Evolutionary conservation across 1,284 basidiomycete genomes (phyloP).

Genomic region (Pisolithus thermaeus): DNA sequence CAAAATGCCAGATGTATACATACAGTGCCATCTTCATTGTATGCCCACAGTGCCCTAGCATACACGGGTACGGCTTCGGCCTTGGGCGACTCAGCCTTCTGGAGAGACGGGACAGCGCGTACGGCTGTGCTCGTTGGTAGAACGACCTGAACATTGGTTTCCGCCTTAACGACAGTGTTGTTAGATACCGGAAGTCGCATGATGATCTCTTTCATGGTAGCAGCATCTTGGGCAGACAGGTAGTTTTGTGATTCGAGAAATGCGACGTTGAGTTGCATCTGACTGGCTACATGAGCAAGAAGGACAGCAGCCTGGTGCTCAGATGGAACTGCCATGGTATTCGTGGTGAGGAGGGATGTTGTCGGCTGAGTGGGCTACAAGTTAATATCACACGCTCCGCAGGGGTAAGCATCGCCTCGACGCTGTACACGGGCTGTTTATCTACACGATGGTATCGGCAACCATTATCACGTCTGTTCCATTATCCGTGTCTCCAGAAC

Average conservation of each 20-base stretch:
- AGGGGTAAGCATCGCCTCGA: too few relatives aligned
- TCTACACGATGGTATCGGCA: slow-evolving; percentile 1
- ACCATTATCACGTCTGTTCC: slow-evolving; percentile 49
- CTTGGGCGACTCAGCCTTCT: slow-evolving; percentile 13
- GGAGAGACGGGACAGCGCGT: slow-evolving; percentile 17
- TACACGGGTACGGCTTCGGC: slow-evolving; percentile 22
- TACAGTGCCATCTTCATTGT: slow-evolving; percentile 56
- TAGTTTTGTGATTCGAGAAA: slow-evolving; percentile 58
- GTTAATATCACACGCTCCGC: too few relatives aligned
- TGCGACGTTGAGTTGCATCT: slow-evolving; percentile 56
- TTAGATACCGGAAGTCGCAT: slow-evolving; percentile 38
- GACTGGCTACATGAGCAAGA: slow-evolving; percentile 52
- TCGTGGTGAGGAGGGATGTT: background rate
- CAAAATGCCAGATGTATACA: slow-evolving; percentile 6
- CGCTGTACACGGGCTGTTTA: background rate
- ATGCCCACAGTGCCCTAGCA: slow-evolving; percentile 58
- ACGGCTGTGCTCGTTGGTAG: slow-evolving; percentile 1
- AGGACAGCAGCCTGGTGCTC: slow-evolving; percentile 31
- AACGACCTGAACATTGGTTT: slow-evolving; percentile 9
- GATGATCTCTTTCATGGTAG: slow-evolving; percentile 39
- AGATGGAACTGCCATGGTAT: slow-evolving; percentile 17
- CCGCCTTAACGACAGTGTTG: slow-evolving; percentile 8
- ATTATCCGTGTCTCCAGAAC: slow-evolving; percentile 57
- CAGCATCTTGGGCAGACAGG: slow-evolving; percentile 47
- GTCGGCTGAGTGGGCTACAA: too few relatives aligned